A percentile compares a stretch with the other conserved stretches of the same genome.
Evolutionary conservation across 2,329 filamentous ascomycete species (phyloP).

Genomic region (Fusarium paranaense): DNA sequence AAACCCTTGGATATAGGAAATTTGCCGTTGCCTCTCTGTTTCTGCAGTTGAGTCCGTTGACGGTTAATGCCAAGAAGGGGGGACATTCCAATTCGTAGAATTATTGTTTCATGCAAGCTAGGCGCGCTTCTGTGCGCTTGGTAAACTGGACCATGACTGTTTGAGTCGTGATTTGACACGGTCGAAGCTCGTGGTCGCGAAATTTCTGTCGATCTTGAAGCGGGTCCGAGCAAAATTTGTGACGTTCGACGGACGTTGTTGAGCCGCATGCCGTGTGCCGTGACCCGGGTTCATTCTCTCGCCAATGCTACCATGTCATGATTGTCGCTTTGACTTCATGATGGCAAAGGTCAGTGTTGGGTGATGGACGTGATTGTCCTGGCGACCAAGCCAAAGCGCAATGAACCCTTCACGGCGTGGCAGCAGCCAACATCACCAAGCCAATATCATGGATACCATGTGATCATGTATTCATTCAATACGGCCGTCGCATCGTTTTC

Average conservation of each 20-base stretch:
- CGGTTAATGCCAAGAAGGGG: slow-evolving; percentile 72
- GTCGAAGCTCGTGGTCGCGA: neutral
- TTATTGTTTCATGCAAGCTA: neutral
- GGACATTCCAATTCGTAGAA: slow-evolving; percentile 58
- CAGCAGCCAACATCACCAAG: neutral
- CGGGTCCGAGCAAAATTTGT: neutral
- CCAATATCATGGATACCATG: too few species aligned
- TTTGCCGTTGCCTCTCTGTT: slow-evolving; percentile 59
- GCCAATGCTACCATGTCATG: neutral
- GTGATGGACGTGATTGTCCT: neutral
- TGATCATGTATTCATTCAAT: slow-evolving; percentile 5
- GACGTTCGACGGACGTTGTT: neutral
- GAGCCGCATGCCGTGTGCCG: neutral
- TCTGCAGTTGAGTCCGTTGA: slow-evolving; percentile 53
- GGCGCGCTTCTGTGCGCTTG: neutral
- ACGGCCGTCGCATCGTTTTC: slow-evolving; percentile 10
- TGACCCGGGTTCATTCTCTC: neutral
- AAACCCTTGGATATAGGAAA: slow-evolving; percentile 73
- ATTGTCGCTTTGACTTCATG: neutral
- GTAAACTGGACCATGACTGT: neutral
- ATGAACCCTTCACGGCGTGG: neutral
- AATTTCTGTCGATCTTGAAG: neutral
- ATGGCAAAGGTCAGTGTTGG: neutral
- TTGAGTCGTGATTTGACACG: neutral
- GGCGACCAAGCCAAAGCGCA: neutral